Evolutionary conservation across 805 yeast species (phyloP).

Genomic region (Ogataea pini): DNA sequence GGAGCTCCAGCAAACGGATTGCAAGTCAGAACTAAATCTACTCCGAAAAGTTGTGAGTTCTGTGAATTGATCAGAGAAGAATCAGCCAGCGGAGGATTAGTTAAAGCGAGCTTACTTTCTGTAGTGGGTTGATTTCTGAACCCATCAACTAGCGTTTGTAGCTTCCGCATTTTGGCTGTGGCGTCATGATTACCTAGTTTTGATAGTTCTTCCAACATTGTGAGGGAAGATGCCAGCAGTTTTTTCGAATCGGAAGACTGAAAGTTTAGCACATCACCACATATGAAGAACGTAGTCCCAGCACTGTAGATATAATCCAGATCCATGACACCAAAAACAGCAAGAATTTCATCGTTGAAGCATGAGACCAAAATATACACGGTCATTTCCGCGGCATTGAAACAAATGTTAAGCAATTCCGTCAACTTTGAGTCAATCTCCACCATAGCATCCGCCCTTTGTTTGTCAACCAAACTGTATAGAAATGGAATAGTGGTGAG

Average conservation of each 20-base stretch:
- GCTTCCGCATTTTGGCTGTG: conserved; percentile 18
- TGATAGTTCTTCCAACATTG: conserved; percentile 22
- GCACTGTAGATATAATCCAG: conserved; percentile 32
- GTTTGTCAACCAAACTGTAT: conserved; percentile 27
- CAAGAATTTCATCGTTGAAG: conserved; percentile 25
- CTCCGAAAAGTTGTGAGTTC: not conserved
- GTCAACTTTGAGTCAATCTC: conserved; percentile 19
- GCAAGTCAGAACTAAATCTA: not conserved
- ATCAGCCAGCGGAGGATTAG: not conserved
- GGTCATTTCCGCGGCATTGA: conserved; percentile 31
- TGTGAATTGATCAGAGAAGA: not conserved
- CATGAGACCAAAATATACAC: conserved; percentile 20
- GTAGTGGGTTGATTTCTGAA: conserved; percentile 11
- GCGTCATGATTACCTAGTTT: conserved; percentile 26
- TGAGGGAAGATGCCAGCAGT: conserved; percentile 22
- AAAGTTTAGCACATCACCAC: conserved; percentile 27
- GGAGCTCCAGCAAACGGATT: conserved; percentile 7
- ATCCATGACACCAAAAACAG: conserved; percentile 33
- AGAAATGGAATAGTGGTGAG: conserved; percentile 32
- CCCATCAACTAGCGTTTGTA: conserved; percentile 20
- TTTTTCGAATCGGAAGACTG: conserved; percentile 18
- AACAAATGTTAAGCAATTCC: conserved; percentile 27
- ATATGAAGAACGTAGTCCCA: conserved; percentile 30
- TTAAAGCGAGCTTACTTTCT: no score
- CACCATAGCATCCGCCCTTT: conserved; percentile 10